Percentiles rank a stretch among this genome's conserved stretches.
Evolutionary conservation across 768 basidiomycete genomes (phyloP).

Genomic region (Austroboletus eburneus): DNA sequence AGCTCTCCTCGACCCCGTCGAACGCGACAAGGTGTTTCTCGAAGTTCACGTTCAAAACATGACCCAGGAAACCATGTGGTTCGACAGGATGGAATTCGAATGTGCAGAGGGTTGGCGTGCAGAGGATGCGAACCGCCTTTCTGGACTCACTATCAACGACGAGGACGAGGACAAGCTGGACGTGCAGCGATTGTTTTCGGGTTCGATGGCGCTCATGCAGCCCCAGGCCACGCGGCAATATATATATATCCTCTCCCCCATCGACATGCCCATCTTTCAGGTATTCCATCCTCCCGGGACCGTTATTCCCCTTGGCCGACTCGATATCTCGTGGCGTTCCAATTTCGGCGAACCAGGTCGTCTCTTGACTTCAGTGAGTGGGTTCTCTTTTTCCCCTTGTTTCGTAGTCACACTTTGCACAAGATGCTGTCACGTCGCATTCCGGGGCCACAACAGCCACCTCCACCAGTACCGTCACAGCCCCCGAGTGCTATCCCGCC

Average conservation of each 20-base stretch:
- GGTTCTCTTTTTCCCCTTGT: no score
- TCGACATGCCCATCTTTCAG: constrained; percentile 39
- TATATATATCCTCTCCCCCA: constrained; percentile 74
- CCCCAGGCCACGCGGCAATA: constrained; percentile 87
- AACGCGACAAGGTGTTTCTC: constrained; percentile 82
- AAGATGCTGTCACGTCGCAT: constrained; percentile 81
- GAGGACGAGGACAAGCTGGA: constrained; percentile 12
- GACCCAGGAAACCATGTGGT: constrained; percentile 70
- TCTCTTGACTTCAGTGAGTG: constrained; percentile 70
- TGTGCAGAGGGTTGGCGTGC: constrained; percentile 63
- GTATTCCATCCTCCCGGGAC: constrained; percentile 59
- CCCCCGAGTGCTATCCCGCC: constrained; percentile 72
- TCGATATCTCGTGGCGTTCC: constrained; percentile 88
- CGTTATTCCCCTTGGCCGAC: constrained; percentile 73
- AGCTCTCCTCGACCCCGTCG: constrained; percentile 54
- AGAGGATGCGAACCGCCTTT: constrained; percentile 48
- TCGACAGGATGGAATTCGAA: constrained; percentile 79
- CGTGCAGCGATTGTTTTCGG: constrained; percentile 48
- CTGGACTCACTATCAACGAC: background rate
- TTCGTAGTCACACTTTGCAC: no score
- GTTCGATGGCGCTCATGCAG: constrained; percentile 66
- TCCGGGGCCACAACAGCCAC: constrained; percentile 43
- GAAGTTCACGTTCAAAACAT: constrained; percentile 92
- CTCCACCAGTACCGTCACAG: constrained; percentile 29
- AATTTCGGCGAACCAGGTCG: constrained; percentile 83